phyloP scores from a whole-genome alignment of 768 basidiomycete genomes.

The Filobasidium wieringae region DNA sequence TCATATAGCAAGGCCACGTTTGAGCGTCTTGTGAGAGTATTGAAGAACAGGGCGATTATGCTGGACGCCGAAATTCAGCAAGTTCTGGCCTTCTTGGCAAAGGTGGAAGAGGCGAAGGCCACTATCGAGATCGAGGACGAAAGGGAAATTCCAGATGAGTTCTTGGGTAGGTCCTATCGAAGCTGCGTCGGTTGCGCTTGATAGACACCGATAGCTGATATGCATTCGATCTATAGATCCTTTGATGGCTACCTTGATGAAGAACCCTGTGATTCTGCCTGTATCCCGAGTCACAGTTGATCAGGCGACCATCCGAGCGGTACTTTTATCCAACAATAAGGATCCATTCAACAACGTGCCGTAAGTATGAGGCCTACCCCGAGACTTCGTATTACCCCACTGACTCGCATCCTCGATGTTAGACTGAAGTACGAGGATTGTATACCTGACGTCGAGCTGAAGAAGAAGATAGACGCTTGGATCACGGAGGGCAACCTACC shows the following conservation, averaged over 20 bases:
- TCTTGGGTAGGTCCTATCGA: constrained; percentile 53
- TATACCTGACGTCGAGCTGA: constrained; percentile 54
- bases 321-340: constrained; percentile 74
- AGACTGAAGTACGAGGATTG: constrained; percentile 34
- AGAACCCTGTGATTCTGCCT: constrained; percentile 82
- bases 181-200: neutral
- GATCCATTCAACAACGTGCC: constrained; percentile 94
- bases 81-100: constrained; percentile 57
- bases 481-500: constrained; percentile 45
- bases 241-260: constrained; percentile 84
- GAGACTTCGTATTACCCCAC: no score
- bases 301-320: constrained; percentile 84
- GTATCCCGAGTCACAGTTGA: constrained; percentile 69
- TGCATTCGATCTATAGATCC: constrained; percentile 49
- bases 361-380: no score
- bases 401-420: neutral
- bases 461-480: constrained; percentile 61
- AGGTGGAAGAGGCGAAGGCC: constrained; percentile 73
- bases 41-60: constrained; percentile 55
- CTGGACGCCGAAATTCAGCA: constrained; percentile 61
- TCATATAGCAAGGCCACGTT: constrained; percentile 80
- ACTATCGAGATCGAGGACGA: constrained; percentile 62
- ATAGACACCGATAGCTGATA: neutral
- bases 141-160: constrained; percentile 92
- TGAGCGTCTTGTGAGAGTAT: constrained; percentile 59